These are phyloP conservation scores for Rhizopus arrhizus DNA, from an alignment of 371 early-diverging fungal species.

Conservation along the genomic window DNA sequence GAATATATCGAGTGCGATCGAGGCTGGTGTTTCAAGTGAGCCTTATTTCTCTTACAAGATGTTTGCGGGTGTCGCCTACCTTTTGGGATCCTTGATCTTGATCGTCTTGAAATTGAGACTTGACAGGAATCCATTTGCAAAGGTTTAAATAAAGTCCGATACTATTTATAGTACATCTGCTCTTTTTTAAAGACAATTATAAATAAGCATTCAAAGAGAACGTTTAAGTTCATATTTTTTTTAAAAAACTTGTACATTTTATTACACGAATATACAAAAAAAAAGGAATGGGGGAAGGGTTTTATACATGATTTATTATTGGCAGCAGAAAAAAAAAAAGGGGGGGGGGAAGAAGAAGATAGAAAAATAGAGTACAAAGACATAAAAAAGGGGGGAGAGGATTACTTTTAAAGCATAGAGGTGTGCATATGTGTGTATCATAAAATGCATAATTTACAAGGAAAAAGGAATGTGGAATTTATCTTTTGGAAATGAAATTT, in stretches of 20 bases:
- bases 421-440: too few relatives aligned
- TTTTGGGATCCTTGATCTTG: conserved; percentile 27
- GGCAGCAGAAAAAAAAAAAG: not conserved
- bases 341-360: not conserved
- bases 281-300: not conserved
- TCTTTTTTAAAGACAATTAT: too few relatives aligned
- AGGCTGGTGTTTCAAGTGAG: conserved; percentile 15
- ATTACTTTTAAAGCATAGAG: too few relatives aligned
- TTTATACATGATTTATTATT: not conserved
- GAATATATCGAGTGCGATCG: conserved; percentile 45
- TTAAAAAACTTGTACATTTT: not conserved
- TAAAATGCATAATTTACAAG: too few relatives aligned
- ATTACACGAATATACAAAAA: not conserved
- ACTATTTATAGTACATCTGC: too few relatives aligned
- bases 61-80: conserved; percentile 39
- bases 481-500: conserved; percentile 33
- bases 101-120: conserved; percentile 31
- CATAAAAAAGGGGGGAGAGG: too few relatives aligned
- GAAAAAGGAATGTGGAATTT: too few relatives aligned
- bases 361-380: not conserved
- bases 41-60: conserved; percentile 25
- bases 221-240: not conserved
- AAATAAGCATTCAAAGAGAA: too few relatives aligned
- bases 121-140: conserved; percentile 24
- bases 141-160: conserved; percentile 12